A percentile compares a stretch with the other conserved stretches of the same genome.
Evolutionary conservation across 345 rosid genomes (phyloP).

Genomic region (Erodium maritimum): DNA sequence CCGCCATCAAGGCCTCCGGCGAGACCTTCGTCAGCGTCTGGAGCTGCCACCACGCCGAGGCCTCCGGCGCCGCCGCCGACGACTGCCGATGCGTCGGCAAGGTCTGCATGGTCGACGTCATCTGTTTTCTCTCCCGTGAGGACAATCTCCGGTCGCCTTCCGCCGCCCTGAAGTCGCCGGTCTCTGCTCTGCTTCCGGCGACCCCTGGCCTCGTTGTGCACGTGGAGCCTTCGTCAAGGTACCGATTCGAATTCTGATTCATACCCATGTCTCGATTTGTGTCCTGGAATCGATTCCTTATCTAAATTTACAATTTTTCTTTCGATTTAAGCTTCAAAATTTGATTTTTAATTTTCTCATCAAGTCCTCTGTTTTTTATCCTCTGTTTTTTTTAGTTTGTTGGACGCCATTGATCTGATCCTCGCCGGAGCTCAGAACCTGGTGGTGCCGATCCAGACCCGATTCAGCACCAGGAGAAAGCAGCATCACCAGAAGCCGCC

Average conservation of each 20-base stretch:
- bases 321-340: too few relatives aligned
- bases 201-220: conserved; percentile 34
- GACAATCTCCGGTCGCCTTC: conserved; percentile 40
- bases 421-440: conserved; percentile 78
- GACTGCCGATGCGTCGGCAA: conserved; percentile 76
- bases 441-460: conserved; percentile 59
- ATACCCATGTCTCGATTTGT: too few relatives aligned
- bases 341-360: too few relatives aligned
- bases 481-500: conserved; percentile 24
- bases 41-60: conserved; percentile 45
- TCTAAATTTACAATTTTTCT: too few relatives aligned
- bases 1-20: conserved; percentile 26
- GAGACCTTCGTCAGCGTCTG: conserved; percentile 57
- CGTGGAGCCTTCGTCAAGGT: conserved; percentile 67
- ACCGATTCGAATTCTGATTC: conserved; percentile 2
- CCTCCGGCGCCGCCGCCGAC: neutral
- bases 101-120: conserved; percentile 79
- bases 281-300: neutral
- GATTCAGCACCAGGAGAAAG: conserved; percentile 27
- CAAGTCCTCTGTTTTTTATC: neutral
- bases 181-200: conserved; percentile 54
- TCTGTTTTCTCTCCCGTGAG: conserved; percentile 55
- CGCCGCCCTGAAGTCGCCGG: conserved; percentile 40
- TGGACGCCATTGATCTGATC: conserved; percentile 70
- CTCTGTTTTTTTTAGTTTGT: conserved; percentile 38